Percentiles rank a stretch among this genome's conserved stretches.
Evolutionary conservation across 1,284 basidiomycete species (phyloP).

Genomic region (Sanguinoderma infundibulare): DNA sequence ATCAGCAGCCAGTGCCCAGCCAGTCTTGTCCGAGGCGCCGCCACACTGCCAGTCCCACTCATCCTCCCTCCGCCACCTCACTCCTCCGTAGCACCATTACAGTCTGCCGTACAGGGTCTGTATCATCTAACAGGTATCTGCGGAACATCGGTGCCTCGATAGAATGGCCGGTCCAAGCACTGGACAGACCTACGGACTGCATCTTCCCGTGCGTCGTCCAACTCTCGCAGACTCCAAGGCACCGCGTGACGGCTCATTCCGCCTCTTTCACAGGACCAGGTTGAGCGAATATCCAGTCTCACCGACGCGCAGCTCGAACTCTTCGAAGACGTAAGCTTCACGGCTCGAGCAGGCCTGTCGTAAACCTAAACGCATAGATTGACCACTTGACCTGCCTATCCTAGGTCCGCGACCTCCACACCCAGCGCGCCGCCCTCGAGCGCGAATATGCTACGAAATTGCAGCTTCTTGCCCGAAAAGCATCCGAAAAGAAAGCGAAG

Average conservation of each 20-base stretch:
- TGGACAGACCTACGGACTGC: conserved; percentile 34
- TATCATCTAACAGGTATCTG: not conserved
- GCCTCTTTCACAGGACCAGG: conserved; percentile 40
- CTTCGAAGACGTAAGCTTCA: conserved; percentile 58
- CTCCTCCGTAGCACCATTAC: not conserved
- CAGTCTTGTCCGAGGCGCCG: not conserved
- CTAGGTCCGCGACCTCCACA: conserved; percentile 74
- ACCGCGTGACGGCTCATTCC: conserved; percentile 11
- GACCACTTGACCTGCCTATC: not conserved
- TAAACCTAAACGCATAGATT: not conserved
- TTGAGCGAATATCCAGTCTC: conserved; percentile 42
- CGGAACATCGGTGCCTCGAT: not conserved
- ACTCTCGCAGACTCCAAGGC: conserved; percentile 4
- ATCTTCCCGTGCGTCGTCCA: conserved; percentile 31
- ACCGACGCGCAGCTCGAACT: conserved; percentile 70
- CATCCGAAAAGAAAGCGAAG: conserved; percentile 71
- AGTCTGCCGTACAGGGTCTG: not conserved
- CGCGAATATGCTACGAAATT: conserved; percentile 77
- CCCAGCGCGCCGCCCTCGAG: conserved; percentile 68
- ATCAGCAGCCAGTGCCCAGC: not conserved
- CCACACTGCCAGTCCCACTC: not conserved
- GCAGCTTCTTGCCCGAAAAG: conserved; percentile 65
- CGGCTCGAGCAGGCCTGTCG: not conserved
- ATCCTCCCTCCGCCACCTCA: not conserved
- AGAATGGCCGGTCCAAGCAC: conserved; percentile 18